Evolutionary conservation across 306 rosid species (phyloP).

Genomic region (Rubus idaeus): DNA sequence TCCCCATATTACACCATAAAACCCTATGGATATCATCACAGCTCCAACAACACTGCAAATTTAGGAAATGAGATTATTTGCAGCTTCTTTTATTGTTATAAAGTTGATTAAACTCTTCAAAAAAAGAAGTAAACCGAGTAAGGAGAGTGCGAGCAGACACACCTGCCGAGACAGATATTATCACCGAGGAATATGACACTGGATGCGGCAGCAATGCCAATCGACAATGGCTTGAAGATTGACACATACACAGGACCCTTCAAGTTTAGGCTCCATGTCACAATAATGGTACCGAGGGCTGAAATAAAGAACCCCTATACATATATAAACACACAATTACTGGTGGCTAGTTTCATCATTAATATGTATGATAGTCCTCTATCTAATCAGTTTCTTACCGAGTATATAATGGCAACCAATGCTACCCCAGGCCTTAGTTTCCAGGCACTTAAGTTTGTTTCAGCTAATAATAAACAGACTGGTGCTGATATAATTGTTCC

Average conservation of each 20-base stretch:
- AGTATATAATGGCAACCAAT: conserved; percentile 66
- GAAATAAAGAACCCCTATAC: conserved; percentile 31
- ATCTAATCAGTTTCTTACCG: conserved; percentile 43
- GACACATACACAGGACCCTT: conserved; percentile 86
- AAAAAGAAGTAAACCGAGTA: neutral
- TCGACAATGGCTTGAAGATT: conserved; percentile 79
- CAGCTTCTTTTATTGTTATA: neutral
- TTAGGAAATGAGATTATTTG: neutral
- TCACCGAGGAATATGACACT: conserved; percentile 71
- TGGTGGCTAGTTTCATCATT: neutral
- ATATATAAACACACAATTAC: neutral
- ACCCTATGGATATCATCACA: conserved; percentile 64
- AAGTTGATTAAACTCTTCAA: neutral
- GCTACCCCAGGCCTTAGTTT: conserved; percentile 46
- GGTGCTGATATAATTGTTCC: conserved; percentile 49
- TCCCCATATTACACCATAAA: conserved; percentile 88
- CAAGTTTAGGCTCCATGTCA: conserved; percentile 54
- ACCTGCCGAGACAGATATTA: conserved; percentile 80
- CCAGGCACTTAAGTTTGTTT: conserved; percentile 72
- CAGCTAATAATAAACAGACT: conserved; percentile 42
- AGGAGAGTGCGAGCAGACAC: neutral
- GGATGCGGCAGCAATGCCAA: conserved; percentile 59
- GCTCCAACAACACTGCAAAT: conserved; percentile 72
- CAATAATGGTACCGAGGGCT: conserved; percentile 35
- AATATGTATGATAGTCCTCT: neutral